Evolutionary conservation across 2,329 filamentous ascomycete genomes (phyloP), one percentile per base, ranked within the genome.

Genomic region (Fusarium irregulare): DNA sequence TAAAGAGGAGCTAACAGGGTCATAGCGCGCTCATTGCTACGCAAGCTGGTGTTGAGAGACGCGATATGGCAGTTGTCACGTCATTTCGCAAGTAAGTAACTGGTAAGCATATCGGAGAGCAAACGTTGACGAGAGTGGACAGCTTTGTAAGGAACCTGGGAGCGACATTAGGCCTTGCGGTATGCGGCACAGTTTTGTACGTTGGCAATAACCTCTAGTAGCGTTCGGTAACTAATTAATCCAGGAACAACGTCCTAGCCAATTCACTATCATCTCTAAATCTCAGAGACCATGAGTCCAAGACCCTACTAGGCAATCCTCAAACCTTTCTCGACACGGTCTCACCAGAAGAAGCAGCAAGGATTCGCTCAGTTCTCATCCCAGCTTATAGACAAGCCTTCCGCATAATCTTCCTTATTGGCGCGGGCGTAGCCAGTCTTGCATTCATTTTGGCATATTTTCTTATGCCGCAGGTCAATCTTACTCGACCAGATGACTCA

Each of bases 11-110:
- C 45, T 44, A n/a, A 53, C n/a, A 47, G 4, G 23, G 16, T 6
- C 27, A 56, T 20, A 81, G 80, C 18, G 77, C 81, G n/a, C 68
- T 83, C 40, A 81, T 90, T 82, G 77, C 87, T 78, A 79, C 89
- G 80, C 82, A 90, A 80, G 77, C 86, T 79, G 73, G 88, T 77
- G 78, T 90, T 73, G 84, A 87, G 82, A 73, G 81, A 44, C 73
- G 77, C 4, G 80, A 83, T 34, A 83, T 83, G 81, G 81, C 81
- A 4, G 76, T 82, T 40, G 80, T 82, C 6, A 83, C 80, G n/a
- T 82, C 80, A 7, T 83, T 82, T 48, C 73, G 81, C 56, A 83
- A 83, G 80, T 82, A 68, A 70, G 79, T 72, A 7, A 9, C 14
- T 23, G 6, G 6, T 3, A 14, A 12, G 2, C 20, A 13, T 37